phyloP scores from a whole-genome alignment of 2,329 filamentous ascomycete genomes.

The Fusarium guadeloupense region DNA sequence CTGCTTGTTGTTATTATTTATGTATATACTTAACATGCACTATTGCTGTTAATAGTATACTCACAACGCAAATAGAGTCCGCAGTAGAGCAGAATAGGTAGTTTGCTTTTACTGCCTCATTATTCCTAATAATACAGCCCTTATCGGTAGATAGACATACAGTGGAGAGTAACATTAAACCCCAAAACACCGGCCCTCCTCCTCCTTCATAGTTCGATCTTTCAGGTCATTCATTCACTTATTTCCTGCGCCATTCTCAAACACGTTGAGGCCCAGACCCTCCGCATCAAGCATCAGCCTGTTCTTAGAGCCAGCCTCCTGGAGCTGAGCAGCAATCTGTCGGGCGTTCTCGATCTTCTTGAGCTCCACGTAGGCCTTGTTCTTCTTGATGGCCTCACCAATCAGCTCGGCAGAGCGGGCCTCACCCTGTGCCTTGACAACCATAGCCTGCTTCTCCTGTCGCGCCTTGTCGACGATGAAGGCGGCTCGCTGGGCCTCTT shows the following conservation, averaged over 20 bases:
- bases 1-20: not conserved
- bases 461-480: conserved; percentile 99
- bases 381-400: conserved; percentile 99
- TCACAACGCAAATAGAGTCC: no score
- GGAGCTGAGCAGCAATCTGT: conserved; percentile 85
- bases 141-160: conserved; percentile 52
- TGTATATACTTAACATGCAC: no score
- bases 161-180: conserved; percentile 56
- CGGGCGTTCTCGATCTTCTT: conserved; percentile 98
- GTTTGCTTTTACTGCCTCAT: conserved; percentile 34
- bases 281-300: conserved; percentile 93
- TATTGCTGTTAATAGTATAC: no score
- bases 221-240: conserved; percentile 32
- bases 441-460: conserved; percentile 99
- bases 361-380: conserved; percentile 92
- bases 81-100: conserved; percentile 39
- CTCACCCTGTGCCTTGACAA: conserved; percentile 98
- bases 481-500: conserved; percentile 95
- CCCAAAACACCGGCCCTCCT: conserved; percentile 14
- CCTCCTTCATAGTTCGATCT: not conserved
- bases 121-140: conserved; percentile 46
- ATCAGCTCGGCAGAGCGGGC: conserved; percentile 97
- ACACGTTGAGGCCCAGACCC: conserved; percentile 90
- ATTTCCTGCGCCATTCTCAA: conserved; percentile 59
- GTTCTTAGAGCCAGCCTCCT: conserved; percentile 88